phyloP scores from a whole-genome alignment of 805 yeast species.

The Starmerella tilneyi region DNA sequence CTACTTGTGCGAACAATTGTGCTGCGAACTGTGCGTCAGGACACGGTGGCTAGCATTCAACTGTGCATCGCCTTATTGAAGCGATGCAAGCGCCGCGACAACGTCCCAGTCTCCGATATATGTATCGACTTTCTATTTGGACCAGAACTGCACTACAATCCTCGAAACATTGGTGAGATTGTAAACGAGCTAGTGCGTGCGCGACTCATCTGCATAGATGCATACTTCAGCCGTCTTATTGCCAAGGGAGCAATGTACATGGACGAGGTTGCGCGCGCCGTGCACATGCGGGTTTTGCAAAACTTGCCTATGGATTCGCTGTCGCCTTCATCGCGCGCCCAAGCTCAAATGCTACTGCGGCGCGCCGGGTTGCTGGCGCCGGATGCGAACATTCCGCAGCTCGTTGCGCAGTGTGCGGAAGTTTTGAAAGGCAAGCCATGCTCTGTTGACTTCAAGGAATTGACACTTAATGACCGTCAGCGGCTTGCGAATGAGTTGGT shows the following conservation, averaged over 20 bases:
- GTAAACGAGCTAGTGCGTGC: constrained; percentile 42
- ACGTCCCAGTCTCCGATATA: constrained; percentile 19
- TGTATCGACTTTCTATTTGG: constrained; percentile 22
- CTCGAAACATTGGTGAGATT: constrained; percentile 30
- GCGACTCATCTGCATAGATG: constrained; percentile 46
- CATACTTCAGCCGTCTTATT: constrained; percentile 68
- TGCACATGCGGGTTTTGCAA: constrained; percentile 43
- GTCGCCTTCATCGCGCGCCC: constrained; percentile 17
- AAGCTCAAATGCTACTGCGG: constrained; percentile 19
- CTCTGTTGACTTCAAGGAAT: not conserved
- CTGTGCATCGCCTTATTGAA: constrained; percentile 19
- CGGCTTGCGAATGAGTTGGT: constrained; percentile 8
- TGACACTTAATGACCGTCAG: constrained; percentile 5
- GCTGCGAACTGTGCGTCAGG: constrained; percentile 17
- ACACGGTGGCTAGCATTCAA: constrained; percentile 12
- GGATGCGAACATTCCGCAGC: not conserved
- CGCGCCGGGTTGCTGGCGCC: constrained; percentile 1
- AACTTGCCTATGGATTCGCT: constrained; percentile 27
- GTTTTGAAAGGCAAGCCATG: constrained; percentile 4
- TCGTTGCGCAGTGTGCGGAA: not conserved
- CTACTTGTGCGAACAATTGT: constrained; percentile 16
- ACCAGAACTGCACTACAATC: constrained; percentile 12
- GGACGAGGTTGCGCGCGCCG: constrained; percentile 32
- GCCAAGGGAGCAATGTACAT: constrained; percentile 76
- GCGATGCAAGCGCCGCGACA: constrained; percentile 14